Percentiles rank a stretch among this genome's conserved stretches.
Evolutionary conservation across 495 filamentous ascomycete species (phyloP).

Genomic region (Penicillium canescens): DNA sequence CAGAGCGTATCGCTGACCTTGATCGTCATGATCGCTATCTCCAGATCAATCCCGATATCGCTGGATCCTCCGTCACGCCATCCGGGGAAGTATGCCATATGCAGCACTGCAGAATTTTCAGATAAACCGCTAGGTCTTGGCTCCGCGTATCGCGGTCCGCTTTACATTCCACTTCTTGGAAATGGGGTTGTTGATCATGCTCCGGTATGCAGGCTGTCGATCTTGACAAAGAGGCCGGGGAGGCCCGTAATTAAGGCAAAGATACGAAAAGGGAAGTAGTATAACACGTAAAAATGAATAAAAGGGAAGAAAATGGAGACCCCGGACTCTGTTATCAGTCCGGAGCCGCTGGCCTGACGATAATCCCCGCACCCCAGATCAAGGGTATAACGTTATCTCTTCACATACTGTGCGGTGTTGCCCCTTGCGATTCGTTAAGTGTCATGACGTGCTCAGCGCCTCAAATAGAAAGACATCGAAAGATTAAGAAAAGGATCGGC

Average conservation of each 20-base stretch:
- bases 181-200: neutral
- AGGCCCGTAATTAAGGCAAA: neutral
- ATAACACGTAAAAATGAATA: neutral
- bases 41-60: conserved; percentile 3
- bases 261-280: neutral
- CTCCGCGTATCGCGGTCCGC: neutral
- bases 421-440: neutral
- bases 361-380: too few relatives aligned
- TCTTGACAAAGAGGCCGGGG: neutral
- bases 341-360: neutral
- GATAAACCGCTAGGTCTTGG: neutral
- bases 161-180: neutral
- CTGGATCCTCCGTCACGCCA: conserved; percentile 4
- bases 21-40: conserved; percentile 7
- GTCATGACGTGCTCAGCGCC: conserved; percentile 14
- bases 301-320: neutral
- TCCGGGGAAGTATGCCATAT: neutral
- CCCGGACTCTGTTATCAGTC: conserved; percentile 3
- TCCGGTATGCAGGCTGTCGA: conserved; percentile 9
- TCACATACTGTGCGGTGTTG: too few relatives aligned
- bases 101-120: neutral
- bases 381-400: too few relatives aligned
- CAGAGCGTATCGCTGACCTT: neutral
- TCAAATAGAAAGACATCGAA: neutral
- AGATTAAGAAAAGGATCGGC: neutral